These are phyloP conservation scores for Macrophomina phaseolina DNA, from an alignment of 2,329 filamentous ascomycete genomes.

Conservation along the genomic window DNA sequence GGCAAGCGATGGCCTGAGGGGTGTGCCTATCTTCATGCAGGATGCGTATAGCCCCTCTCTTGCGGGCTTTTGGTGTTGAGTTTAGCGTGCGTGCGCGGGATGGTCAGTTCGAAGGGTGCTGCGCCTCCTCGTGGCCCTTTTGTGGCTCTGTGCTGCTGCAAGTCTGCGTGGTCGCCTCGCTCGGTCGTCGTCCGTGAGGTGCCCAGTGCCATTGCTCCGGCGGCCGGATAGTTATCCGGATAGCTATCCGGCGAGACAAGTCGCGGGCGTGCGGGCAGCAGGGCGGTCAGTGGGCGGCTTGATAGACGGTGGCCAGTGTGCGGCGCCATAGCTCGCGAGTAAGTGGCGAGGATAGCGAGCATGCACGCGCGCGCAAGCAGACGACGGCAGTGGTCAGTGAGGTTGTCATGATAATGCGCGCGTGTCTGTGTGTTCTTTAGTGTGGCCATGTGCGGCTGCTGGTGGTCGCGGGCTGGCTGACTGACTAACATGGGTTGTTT, in stretches of 20 bases:
- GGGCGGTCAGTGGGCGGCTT: background rate
- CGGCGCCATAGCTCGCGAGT: background rate
- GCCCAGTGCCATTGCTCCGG: slow-evolving; percentile 16
- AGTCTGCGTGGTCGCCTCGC: background rate
- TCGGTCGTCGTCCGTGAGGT: background rate
- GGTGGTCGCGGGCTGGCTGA: background rate
- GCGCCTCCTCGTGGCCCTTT: slow-evolving; percentile 17
- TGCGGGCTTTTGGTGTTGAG: slow-evolving; percentile 15
- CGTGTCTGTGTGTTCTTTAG: slow-evolving; percentile 11
- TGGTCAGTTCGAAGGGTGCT: slow-evolving; percentile 11
- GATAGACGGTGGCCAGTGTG: slow-evolving; percentile 24
- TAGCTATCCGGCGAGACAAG: slow-evolving; percentile 21
- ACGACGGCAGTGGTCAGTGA: background rate
- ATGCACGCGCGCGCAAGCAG: background rate
- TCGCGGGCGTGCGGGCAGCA: slow-evolving; percentile 9
- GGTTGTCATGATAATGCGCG: background rate
- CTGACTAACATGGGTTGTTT: background rate
- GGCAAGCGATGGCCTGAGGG: slow-evolving; percentile 16
- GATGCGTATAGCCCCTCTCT: background rate
- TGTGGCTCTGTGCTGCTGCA: slow-evolving; percentile 16
- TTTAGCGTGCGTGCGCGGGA: slow-evolving; percentile 9
- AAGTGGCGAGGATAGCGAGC: background rate
- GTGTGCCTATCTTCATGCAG: slow-evolving; percentile 14
- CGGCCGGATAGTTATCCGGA: slow-evolving; percentile 22
- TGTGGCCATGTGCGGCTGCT: background rate